Conservation (phyloP, 129 eudicot species). For the Arctium lappa region DNA sequence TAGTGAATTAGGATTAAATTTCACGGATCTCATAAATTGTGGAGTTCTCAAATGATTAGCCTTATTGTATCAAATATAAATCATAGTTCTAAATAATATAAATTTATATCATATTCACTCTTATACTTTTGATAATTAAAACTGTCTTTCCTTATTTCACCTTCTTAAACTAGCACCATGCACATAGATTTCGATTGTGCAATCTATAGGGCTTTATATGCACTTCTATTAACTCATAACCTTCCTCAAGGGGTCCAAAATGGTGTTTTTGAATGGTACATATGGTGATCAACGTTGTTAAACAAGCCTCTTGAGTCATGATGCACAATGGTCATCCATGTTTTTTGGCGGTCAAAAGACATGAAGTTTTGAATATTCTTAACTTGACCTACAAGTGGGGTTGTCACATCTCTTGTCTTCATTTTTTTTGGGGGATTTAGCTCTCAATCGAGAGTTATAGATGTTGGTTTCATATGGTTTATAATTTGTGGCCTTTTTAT, state of each 20-base stretch:
- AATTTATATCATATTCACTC: too few relatives aligned
- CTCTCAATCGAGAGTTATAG: background rate
- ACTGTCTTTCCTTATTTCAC: too few relatives aligned
- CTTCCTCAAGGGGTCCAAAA: background rate
- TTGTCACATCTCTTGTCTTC: background rate
- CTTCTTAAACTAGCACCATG: background rate
- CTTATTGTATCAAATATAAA: too few relatives aligned
- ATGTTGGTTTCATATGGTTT: background rate
- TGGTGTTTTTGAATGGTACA: background rate
- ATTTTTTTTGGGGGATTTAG: background rate
- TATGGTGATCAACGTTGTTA: background rate
- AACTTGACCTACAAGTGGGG: background rate
- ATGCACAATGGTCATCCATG: background rate
- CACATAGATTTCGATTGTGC: background rate
- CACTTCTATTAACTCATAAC: background rate
- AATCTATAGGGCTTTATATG: background rate
- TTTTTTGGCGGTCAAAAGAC: background rate
- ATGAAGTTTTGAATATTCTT: background rate
- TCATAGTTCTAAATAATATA: too few relatives aligned
- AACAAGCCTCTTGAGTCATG: background rate
- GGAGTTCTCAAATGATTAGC: too few relatives aligned
- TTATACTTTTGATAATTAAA: too few relatives aligned
- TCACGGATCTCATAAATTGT: too few relatives aligned
- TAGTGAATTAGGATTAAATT: too few relatives aligned
- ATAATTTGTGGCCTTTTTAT: background rate